Evolutionary conservation across 2,329 filamentous ascomycete species (phyloP), one percentile per base, ranked within the genome.

Genomic region (Aspergillus novofumigatus): DNA sequence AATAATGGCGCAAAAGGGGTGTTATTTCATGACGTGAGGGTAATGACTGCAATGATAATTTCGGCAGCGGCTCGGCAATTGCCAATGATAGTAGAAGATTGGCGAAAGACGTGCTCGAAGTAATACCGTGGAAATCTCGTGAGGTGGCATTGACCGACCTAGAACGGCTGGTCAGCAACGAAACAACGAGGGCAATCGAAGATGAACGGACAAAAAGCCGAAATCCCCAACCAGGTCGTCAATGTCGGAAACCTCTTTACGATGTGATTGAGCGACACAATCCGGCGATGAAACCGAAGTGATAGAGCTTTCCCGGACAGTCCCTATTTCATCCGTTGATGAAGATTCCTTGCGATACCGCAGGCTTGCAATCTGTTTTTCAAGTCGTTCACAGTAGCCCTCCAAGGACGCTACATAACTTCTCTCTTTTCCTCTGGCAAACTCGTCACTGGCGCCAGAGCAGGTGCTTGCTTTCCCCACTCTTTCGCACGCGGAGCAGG

Each of bases 321-420:
- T 58, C 3, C 67, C 67, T 51, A 65, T 59, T n/a, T 62, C 66
- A 49, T 68, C 66, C 8, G 60, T 57, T 2, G 66, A 62, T 21
- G 70, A 57, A 20, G 61, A 65, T 11, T 63, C 67, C 62, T 72
- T 72, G 32, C 68, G 72, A 44, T 62, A 62, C 6, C 67, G 72
- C 23, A 75, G 65, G 59, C 82, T 80, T 21, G 76, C 73, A 49
- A 97, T 82, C 56, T 87, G 86, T 69, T 86, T 88, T 74, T 96
- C 90, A 8, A 97, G 83, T 74, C 90, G 91, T 72, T 97, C 92
- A 64, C 96, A 88, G 57, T 90, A 87, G 17, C 92, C 86, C 73
- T 97, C 93, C n/a, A 99, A 82, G 0, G 93, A 95, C 7, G 93
- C 91, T 48, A 97, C 92, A 80, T 97, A 99, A 75, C 92, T 97